Conservation (phyloP, 192 early-diverging fungal genomes). For the Coemansia sp. region DNA sequence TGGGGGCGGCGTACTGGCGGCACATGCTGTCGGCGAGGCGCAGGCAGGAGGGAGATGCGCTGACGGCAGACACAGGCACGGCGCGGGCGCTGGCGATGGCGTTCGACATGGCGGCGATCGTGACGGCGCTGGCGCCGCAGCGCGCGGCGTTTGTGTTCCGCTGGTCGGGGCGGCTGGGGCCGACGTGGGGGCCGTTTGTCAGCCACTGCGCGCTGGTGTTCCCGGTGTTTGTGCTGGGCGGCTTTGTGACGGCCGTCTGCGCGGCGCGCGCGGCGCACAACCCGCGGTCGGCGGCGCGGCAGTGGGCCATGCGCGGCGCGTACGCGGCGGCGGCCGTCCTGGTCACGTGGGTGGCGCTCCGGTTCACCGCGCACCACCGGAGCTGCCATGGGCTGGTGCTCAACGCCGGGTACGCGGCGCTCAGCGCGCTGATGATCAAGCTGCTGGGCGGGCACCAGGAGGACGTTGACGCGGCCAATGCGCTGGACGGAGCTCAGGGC, state of each 20-base stretch:
- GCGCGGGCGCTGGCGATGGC: conserved; percentile 45
- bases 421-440: conserved; percentile 35
- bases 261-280: conserved; percentile 37
- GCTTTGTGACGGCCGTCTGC: conserved; percentile 49
- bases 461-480: conserved; percentile 7
- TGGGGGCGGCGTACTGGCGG: conserved; percentile 30
- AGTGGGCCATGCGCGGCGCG: conserved; percentile 7
- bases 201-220: conserved; percentile 58
- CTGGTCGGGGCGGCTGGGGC: conserved; percentile 58
- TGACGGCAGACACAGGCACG: conserved; percentile 22
- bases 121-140: conserved; percentile 57
- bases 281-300: conserved; percentile 8
- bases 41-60: background rate
- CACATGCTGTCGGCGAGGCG: conserved; percentile 8
- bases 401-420: conserved; percentile 20
- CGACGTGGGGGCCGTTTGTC: conserved; percentile 59
- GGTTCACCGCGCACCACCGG: conserved; percentile 4
- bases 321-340: conserved; percentile 12
- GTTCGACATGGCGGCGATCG: conserved; percentile 54
- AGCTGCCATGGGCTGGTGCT: conserved; percentile 29
- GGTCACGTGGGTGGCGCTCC: conserved; percentile 17
- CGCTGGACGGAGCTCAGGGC: background rate
- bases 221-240: conserved; percentile 54
- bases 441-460: conserved; percentile 32
- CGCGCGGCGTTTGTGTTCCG: conserved; percentile 51